These are phyloP conservation scores for Pythium utonaiense DNA, from an alignment of 352 stramenopile genomes.

Conservation along the genomic window DNA sequence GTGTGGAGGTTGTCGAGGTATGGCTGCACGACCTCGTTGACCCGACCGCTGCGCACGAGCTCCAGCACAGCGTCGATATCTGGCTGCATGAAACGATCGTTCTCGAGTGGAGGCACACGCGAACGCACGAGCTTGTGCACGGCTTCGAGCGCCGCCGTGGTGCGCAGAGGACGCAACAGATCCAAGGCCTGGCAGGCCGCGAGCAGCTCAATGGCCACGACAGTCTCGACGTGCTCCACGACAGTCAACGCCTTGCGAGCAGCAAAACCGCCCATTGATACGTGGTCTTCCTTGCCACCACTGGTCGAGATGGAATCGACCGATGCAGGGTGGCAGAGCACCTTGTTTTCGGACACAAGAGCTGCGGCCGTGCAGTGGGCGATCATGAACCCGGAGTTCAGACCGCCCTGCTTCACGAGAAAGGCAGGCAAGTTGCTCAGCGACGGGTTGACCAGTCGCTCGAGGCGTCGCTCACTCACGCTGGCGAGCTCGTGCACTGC, in stretches of 20 bases:
- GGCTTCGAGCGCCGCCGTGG: conserved; percentile 71
- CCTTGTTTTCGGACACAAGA: conserved; percentile 89
- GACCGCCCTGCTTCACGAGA: conserved; percentile 76
- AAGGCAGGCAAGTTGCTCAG: conserved; percentile 85
- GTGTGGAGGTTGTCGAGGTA: conserved; percentile 55
- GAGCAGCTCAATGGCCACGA: conserved; percentile 87
- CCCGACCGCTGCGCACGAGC: conserved; percentile 65
- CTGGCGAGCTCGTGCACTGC: conserved; percentile 81
- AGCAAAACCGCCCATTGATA: conserved; percentile 86
- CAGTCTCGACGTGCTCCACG: conserved; percentile 83
- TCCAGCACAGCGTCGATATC: conserved; percentile 84
- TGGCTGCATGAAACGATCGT: conserved; percentile 86
- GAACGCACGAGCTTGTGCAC: conserved; percentile 78
- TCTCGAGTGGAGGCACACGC: conserved; percentile 55
- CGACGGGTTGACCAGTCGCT: conserved; percentile 85
- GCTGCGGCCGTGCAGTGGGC: conserved; percentile 84
- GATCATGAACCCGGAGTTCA: conserved; percentile 92
- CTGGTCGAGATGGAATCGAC: conserved; percentile 89
- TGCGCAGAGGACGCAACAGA: conserved; percentile 75
- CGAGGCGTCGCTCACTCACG: conserved; percentile 84
- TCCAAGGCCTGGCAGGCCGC: conserved; percentile 88
- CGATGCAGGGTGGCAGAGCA: conserved; percentile 81
- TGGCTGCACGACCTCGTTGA: conserved; percentile 57
- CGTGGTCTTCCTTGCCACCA: conserved; percentile 87
- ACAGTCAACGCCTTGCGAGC: conserved; percentile 83